Percentiles rank a stretch among this genome's conserved stretches.
phyloP scores from a whole-genome alignment of 805 yeast genomes.

The Pichia eremophila region DNA sequence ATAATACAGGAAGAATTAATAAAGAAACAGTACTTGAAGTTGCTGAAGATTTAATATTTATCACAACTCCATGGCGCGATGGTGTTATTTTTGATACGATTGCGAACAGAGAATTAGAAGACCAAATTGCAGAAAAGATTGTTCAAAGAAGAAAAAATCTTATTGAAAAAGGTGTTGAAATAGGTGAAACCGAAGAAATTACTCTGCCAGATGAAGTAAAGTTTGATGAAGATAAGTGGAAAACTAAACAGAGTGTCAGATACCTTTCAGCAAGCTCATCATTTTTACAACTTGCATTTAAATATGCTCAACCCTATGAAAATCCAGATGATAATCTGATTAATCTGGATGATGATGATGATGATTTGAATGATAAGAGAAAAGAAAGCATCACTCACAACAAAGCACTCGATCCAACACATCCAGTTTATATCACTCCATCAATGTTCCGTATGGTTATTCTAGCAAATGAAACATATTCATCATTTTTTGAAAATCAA shows the following conservation, averaged over 20 bases:
- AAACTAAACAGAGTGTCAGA: constrained; percentile 60
- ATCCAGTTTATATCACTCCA: constrained; percentile 64
- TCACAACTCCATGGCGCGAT: constrained; percentile 83
- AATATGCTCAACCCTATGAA: constrained; percentile 71
- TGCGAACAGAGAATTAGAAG: constrained; percentile 55
- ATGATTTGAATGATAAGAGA: constrained; percentile 6
- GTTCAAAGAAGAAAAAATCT: constrained; percentile 29
- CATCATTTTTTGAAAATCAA: constrained; percentile 66
- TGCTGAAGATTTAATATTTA: constrained; percentile 76
- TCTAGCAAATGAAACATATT: constrained; percentile 89
- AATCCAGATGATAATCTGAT: constrained; percentile 33
- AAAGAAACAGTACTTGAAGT: constrained; percentile 73
- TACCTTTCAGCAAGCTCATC: constrained; percentile 81
- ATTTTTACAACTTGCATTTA: constrained; percentile 81
- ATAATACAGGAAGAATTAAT: constrained; percentile 50
- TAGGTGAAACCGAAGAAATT: constrained; percentile 27
- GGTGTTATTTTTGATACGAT: constrained; percentile 54
- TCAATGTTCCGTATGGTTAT: constrained; percentile 94
- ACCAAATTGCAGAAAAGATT: constrained; percentile 56
- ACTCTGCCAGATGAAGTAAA: constrained; percentile 49
- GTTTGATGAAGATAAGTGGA: constrained; percentile 54
- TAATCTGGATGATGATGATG: constrained; percentile 34
- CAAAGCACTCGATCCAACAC: constrained; percentile 72
- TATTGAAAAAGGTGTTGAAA: constrained; percentile 24
- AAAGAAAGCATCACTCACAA: constrained; percentile 41